Conservation (phyloP, 2,329 filamentous ascomycete genomes). For the Ceratocystis harringtonii region DNA sequence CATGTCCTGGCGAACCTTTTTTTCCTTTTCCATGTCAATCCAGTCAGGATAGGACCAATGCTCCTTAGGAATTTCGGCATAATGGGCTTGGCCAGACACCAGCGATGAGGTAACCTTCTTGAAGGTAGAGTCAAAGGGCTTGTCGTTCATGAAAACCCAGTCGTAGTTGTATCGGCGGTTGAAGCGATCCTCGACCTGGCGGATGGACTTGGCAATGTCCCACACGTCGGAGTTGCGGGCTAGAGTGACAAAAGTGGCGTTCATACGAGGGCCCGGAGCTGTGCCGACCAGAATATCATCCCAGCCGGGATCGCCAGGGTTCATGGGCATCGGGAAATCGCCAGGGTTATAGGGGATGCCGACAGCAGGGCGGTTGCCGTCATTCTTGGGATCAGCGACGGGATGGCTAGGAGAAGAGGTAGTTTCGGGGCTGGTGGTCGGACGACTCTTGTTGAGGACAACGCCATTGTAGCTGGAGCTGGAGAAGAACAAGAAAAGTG, state of each 20-base stretch:
- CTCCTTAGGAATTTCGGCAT: constrained; percentile 75
- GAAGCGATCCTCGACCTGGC: constrained; percentile 94
- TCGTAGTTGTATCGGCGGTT: constrained; percentile 95
- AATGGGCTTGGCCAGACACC: constrained; percentile 84
- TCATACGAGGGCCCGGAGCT: constrained; percentile 61
- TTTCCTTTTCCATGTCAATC: constrained; percentile 90
- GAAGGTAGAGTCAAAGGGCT: constrained; percentile 84
- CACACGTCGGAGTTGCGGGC: constrained; percentile 87
- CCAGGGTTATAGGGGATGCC: constrained; percentile 26
- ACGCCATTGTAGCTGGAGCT: constrained; percentile 33
- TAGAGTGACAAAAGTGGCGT: constrained; percentile 93
- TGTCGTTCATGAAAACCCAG: constrained; percentile 97
- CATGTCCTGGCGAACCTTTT: constrained; percentile 88
- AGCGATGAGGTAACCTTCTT: constrained; percentile 80
- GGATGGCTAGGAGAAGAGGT: constrained; percentile 16
- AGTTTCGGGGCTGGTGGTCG: constrained; percentile 18
- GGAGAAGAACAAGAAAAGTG: constrained; percentile 72
- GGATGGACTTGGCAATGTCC: constrained; percentile 93
- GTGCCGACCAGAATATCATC: constrained; percentile 34
- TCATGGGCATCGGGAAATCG: constrained; percentile 37
- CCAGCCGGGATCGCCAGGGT: constrained; percentile 38
- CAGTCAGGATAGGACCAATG: constrained; percentile 96
- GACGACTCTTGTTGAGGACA: constrained; percentile 20
- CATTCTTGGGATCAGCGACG: constrained; percentile 8
- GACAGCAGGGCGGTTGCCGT: constrained; percentile 21